Evolutionary conservation across 768 basidiomycete genomes (phyloP).

Genomic region (Mycena polygramma): DNA sequence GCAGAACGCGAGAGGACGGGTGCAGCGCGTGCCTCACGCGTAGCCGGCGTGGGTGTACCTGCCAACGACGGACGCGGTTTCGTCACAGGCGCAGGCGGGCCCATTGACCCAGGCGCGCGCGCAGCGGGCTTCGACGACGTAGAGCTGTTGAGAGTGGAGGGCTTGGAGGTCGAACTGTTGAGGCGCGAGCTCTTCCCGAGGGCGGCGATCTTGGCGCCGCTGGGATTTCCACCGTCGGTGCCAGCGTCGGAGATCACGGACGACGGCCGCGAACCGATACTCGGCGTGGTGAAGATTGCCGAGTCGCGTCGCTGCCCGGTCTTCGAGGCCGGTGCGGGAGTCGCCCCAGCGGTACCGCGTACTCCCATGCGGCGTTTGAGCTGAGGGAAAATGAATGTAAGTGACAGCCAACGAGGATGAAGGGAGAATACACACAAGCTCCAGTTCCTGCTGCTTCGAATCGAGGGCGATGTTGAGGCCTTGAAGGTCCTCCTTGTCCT

Average conservation of each 20-base stretch:
- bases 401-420: neutral
- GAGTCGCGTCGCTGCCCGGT: conserved; percentile 65
- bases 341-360: conserved; percentile 67
- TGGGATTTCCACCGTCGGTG: conserved; percentile 51
- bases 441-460: conserved; percentile 94
- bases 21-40: conserved; percentile 37
- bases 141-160: conserved; percentile 31
- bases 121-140: conserved; percentile 38
- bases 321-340: conserved; percentile 64
- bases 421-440: conserved; percentile 70
- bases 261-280: conserved; percentile 60
- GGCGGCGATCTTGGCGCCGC: conserved; percentile 54
- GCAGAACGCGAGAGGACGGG: conserved; percentile 46
- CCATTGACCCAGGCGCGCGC: conserved; percentile 61
- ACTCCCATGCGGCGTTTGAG: conserved; percentile 74
- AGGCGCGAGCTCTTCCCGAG: conserved; percentile 66
- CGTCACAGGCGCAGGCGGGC: conserved; percentile 57
- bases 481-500: conserved; percentile 81
- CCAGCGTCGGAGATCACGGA: conserved; percentile 69
- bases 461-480: conserved; percentile 94
- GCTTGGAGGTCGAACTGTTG: conserved; percentile 44
- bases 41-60: conserved; percentile 56
- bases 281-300: conserved; percentile 68
- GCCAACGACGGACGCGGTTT: conserved; percentile 51
- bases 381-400: conserved; percentile 51